Base-by-base conservation (phyloP, 768 basidiomycete genomes). In the Trametes cinnabarina region DNA sequence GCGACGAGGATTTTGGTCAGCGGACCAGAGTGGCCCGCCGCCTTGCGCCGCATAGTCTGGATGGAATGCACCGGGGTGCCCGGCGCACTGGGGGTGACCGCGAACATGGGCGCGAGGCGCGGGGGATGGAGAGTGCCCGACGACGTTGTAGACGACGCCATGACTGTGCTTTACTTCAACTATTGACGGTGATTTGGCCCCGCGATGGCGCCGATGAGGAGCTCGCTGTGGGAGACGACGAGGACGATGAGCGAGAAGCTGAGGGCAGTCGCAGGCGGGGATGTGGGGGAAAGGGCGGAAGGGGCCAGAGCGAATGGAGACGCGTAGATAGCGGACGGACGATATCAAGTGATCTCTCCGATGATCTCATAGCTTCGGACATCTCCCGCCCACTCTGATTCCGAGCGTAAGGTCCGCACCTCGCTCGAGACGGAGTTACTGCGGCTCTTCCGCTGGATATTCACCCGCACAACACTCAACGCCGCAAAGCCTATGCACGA, bases 1-100 rank as follows among this genome's bases (percentile, higher is more conserved):
- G 92, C 92, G 63, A 94, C 92, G 19, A 94, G 81, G 69, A 94
- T 91, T 79, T 94, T 94, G 44, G 93, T 93, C 61, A 94, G 75
- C 4, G 92, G 92, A 9, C 92, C 92, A 51, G 86, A 82, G 68
- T 94, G 92, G n/a, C 92, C 92, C 4, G 92, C 92, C 20, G 90
- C 82, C 77, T 92, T 94, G 65, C 92, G 81, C 62, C 92, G 83
- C 88, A 94, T 92, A 25, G 91, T 89, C 72, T 92, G 87, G 64
- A 94, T 94, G 58, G 86, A 92, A 71, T 94, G 92, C 58, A 94
- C 88, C 3, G 92, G 92, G 0, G 92, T 94, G 62, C 90, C 82
- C 1, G 91, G 89, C 11, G 80, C 84, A 70, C 87, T 90, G 62
- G 91, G 91, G 50, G 89, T 83, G 52, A 73, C 78, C 55, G 85